These are phyloP conservation scores for Auriculariales sp. DNA, from an alignment of 768 basidiomycete genomes.

Conservation along the genomic window DNA sequence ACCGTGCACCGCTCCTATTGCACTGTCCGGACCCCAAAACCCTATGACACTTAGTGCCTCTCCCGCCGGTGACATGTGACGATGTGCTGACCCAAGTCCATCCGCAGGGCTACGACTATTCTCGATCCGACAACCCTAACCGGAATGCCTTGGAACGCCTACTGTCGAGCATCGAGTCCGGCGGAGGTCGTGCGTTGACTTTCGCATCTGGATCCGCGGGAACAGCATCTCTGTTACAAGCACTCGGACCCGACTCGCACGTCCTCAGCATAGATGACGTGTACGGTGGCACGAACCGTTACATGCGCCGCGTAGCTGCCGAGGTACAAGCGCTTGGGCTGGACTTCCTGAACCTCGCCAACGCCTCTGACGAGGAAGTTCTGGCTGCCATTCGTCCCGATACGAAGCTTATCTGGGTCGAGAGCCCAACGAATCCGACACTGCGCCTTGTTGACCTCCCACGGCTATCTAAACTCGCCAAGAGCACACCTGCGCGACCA, in stretches of 20 bases:
- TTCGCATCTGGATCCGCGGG: constrained; percentile 80
- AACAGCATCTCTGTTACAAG: constrained; percentile 70
- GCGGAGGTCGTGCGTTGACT: constrained; percentile 57
- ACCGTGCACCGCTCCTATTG: too few relatives aligned
- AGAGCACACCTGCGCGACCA: constrained; percentile 29
- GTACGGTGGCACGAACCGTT: constrained; percentile 87
- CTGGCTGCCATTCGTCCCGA: constrained; percentile 52
- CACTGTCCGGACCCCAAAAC: too few relatives aligned
- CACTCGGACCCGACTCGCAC: constrained; percentile 61
- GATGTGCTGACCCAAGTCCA: too few relatives aligned
- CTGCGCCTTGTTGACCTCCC: constrained; percentile 73
- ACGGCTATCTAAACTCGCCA: constrained; percentile 33
- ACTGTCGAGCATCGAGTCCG: constrained; percentile 66
- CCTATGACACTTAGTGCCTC: too few relatives aligned
- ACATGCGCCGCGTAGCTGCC: constrained; percentile 51
- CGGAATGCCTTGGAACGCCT: constrained; percentile 63
- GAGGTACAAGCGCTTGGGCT: constrained; percentile 54
- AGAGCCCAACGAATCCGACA: constrained; percentile 90
- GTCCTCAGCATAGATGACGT: constrained; percentile 83
- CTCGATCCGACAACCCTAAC: constrained; percentile 81
- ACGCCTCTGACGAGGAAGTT: constrained; percentile 46
- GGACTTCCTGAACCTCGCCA: constrained; percentile 73
- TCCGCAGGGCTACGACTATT: constrained; percentile 88
- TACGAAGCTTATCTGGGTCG: constrained; percentile 90
- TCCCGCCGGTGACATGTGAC: too few relatives aligned